phyloP scores from a whole-genome alignment of 108 stramenopile species.

The Aurantiochytrium sp. region DNA sequence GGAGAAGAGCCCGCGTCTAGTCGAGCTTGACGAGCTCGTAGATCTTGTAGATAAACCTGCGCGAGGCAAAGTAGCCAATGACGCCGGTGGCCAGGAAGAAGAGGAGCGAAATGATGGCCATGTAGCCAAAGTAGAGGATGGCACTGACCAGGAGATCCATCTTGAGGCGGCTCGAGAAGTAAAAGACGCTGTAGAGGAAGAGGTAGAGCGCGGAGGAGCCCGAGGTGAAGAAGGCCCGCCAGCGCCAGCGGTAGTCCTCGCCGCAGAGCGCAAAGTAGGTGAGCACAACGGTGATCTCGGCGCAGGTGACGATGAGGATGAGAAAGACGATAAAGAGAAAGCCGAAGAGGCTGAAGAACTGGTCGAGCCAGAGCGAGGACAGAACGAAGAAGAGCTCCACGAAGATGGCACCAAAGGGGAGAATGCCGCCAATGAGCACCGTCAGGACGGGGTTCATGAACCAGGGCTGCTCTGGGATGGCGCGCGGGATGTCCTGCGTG shows the following conservation, averaged over 20 bases:
- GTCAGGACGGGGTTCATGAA: slow-evolving; percentile 79
- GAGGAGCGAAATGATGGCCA: slow-evolving; percentile 82
- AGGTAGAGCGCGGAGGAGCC: slow-evolving; percentile 90
- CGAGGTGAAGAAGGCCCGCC: slow-evolving; percentile 84
- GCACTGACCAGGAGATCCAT: slow-evolving; percentile 77
- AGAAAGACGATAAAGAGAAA: slow-evolving; percentile 88
- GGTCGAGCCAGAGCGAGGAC: slow-evolving; percentile 86
- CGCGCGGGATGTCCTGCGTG: slow-evolving; percentile 79
- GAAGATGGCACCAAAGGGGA: slow-evolving; percentile 94
- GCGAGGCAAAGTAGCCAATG: slow-evolving; percentile 76
- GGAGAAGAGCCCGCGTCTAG: too few species aligned
- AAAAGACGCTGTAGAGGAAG: slow-evolving; percentile 86
- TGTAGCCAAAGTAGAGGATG: slow-evolving; percentile 93
- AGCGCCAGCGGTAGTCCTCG: slow-evolving; percentile 99
- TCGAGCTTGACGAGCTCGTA: slow-evolving; percentile 63
- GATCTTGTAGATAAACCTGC: slow-evolving; percentile 69
- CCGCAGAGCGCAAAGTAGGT: slow-evolving; percentile 96
- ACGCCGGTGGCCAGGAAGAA: slow-evolving; percentile 90
- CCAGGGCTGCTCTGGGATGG: slow-evolving; percentile 82
- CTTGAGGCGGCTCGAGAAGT: slow-evolving; percentile 78
- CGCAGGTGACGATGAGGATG: slow-evolving; percentile 89
- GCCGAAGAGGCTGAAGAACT: slow-evolving; percentile 98
- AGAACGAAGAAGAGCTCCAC: slow-evolving; percentile 97
- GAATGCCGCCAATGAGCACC: slow-evolving; percentile 81
- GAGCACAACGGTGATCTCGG: slow-evolving; percentile 93